Evolutionary conservation across 2,329 filamentous ascomycete species (phyloP).

Genomic region (Aaosphaeria arxii): DNA sequence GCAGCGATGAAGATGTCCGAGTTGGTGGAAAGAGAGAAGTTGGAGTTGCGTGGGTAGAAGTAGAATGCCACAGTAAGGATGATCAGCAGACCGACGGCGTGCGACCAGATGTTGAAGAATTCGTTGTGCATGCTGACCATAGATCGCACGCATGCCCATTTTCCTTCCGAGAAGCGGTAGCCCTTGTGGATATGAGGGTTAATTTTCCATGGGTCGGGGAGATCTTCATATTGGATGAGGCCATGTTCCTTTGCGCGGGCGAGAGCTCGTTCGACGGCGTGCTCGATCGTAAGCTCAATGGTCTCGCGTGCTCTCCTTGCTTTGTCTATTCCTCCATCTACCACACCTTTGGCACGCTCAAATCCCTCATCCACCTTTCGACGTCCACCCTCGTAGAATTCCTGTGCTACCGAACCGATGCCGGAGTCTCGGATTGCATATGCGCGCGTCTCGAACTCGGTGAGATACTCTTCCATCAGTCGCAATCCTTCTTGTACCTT

Average conservation of each 20-base stretch:
- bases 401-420: conserved; percentile 68
- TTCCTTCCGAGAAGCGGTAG: conserved; percentile 91
- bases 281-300: conserved; percentile 63
- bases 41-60: conserved; percentile 85
- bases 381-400: conserved; percentile 73
- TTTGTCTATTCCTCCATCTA: conserved; percentile 77
- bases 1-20: conserved; percentile 87
- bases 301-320: conserved; percentile 75
- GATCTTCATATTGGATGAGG: conserved; percentile 82
- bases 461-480: conserved; percentile 79
- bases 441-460: conserved; percentile 79
- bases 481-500: conserved; percentile 87
- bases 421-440: conserved; percentile 77
- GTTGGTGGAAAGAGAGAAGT: conserved; percentile 83
- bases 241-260: conserved; percentile 72
- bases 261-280: conserved; percentile 79
- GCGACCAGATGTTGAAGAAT: conserved; percentile 96
- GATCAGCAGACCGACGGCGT: conserved; percentile 82
- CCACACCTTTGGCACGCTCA: conserved; percentile 68
- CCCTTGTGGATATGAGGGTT: conserved; percentile 91
- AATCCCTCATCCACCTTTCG: conserved; percentile 78
- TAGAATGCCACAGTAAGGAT: conserved; percentile 90
- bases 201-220: conserved; percentile 88
- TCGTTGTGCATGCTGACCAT: conserved; percentile 88
- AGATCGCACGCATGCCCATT: conserved; percentile 82